Percentiles rank a stretch among this genome's conserved stretches.
Evolutionary conservation across 192 early-diverging fungal species (phyloP).

Genomic region (Umbelopsis isabellina): DNA sequence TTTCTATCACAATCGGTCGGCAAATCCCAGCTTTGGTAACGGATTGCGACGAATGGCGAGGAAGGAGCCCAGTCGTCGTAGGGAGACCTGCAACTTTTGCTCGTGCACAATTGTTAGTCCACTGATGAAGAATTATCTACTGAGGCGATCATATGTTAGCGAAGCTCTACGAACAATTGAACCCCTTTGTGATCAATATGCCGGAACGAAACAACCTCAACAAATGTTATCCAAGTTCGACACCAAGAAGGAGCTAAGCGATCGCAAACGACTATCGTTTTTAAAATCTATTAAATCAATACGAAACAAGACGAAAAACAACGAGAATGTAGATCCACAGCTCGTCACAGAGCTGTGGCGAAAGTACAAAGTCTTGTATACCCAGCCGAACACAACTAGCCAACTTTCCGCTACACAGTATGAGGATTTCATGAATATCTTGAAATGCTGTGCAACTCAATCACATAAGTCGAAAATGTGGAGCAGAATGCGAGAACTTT

Average conservation of each 20-base stretch:
- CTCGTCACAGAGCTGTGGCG: neutral
- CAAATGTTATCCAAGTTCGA: neutral
- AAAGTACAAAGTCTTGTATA: neutral
- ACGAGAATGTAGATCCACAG: neutral
- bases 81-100: neutral
- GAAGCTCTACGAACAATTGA: constrained; percentile 19
- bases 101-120: constrained; percentile 9
- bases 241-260: neutral
- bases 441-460: neutral
- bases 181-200: constrained; percentile 9
- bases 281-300: neutral
- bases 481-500: neutral
- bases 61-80: neutral
- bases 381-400: neutral
- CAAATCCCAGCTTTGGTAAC: neutral
- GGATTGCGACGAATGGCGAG: neutral
- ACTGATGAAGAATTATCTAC: constrained; percentile 16
- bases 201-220: neutral
- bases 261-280: neutral
- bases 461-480: neutral
- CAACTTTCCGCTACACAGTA: neutral
- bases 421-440: neutral
- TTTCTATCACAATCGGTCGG: neutral
- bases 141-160: constrained; percentile 9
- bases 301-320: neutral